Evolutionary conservation across 306 rosid species (phyloP), one percentile per base, ranked within the genome.

Genomic region (Cicer chorassanicum): DNA sequence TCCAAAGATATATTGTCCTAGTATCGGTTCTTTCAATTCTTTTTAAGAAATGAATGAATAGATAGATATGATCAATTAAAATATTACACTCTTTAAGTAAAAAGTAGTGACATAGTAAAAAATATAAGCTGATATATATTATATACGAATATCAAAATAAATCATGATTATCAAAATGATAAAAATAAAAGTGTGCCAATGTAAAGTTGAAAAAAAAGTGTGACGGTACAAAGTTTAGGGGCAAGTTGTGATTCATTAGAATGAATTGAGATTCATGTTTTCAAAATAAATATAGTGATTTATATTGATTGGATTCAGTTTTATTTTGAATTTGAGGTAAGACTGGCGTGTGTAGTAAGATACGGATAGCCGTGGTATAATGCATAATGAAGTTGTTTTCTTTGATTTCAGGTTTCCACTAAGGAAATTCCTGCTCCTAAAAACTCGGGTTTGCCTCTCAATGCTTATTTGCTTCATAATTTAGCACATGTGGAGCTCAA

Each of bases 401-500:
- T 50, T 42, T 69, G 14, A 53, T 72, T 70, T 74, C 80, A 93
- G 98, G 98, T 93, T 70, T 83, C 92, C 14, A 86, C 92, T 0
- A 93, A 85, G 91, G 96, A 93, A 71, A 88, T 91, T 80, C 98
- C 98, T 4, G 77, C 90, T 42, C 97, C 98, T 24, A 93, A 89
- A 72, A 78, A 82, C 77, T 89, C 98, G 6, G 92, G 91, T 61
- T 85, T 91, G 88, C 98, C 98, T 55, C 91, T 93, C 50, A 89
- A 93, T 87, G 97, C 97, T 64, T 91, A 93, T 50, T 83, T 91
- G 96, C 93, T 93, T 63, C 98, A 93, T 81, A 93, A 89, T 83
- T 89, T 91, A 44, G 98, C 98, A 46, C 97, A 93, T 42, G 97
- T 93, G 65, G 98, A 93, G 87, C 92, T 93, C 42, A 93, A 93